These are phyloP conservation scores for Aphanomyces invadans DNA, from an alignment of 352 stramenopile species.

Conservation along the genomic window DNA sequence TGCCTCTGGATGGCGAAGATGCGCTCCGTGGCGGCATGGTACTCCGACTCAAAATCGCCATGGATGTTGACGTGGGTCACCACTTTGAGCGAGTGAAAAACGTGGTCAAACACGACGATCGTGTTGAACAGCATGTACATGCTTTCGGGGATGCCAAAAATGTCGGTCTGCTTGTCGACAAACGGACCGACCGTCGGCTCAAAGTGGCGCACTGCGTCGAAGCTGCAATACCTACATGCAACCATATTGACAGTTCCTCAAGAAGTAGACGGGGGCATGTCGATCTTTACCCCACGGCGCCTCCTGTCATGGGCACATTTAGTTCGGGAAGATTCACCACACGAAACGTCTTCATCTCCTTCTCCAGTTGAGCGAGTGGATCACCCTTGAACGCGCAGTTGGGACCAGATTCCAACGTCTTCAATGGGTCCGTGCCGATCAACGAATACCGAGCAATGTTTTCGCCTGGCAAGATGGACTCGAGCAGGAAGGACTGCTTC, in stretches of 20 bases:
- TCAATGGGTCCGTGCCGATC: constrained; percentile 76
- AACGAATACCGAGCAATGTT: constrained; percentile 86
- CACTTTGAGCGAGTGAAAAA: constrained; percentile 86
- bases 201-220: constrained; percentile 85
- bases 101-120: constrained; percentile 85
- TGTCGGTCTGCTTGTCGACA: constrained; percentile 64
- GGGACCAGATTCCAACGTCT: constrained; percentile 61
- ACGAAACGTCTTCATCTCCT: constrained; percentile 69
- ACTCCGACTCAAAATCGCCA: constrained; percentile 49
- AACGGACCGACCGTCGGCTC: constrained; percentile 75
- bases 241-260: neutral
- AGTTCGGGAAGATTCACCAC: constrained; percentile 63
- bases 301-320: constrained; percentile 74
- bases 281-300: constrained; percentile 58
- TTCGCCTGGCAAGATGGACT: constrained; percentile 76
- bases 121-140: constrained; percentile 90
- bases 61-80: constrained; percentile 64
- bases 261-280: neutral
- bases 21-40: constrained; percentile 62
- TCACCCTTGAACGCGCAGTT: constrained; percentile 53
- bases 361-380: constrained; percentile 66
- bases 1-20: constrained; percentile 49
- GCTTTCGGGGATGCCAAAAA: constrained; percentile 77
- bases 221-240: constrained; percentile 56
- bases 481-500: constrained; percentile 80